phyloP scores from a whole-genome alignment of 2,329 filamentous ascomycete species.

The Paecilomyces variotii region DNA sequence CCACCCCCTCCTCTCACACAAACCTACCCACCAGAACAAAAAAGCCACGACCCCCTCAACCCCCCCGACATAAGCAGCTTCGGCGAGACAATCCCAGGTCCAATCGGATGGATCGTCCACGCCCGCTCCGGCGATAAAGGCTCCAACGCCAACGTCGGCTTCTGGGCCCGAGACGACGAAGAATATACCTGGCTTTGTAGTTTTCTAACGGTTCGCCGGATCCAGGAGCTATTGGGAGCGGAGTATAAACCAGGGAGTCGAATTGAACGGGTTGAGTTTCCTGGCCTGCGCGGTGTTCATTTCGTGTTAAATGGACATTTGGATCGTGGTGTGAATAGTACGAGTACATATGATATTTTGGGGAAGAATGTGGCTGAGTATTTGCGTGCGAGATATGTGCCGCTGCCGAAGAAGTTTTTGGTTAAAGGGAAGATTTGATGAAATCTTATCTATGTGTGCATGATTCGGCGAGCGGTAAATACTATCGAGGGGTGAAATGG shows the following conservation, averaged over 20 bases:
- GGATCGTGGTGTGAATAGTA: not conserved
- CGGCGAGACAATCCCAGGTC: constrained; percentile 17
- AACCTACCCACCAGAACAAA: constrained; percentile 11
- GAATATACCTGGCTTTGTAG: constrained; percentile 38
- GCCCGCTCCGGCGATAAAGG: constrained; percentile 39
- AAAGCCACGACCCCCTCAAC: constrained; percentile 11
- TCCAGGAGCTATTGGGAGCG: constrained; percentile 8
- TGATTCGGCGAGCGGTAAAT: too few species aligned
- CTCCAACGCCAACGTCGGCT: constrained; percentile 38
- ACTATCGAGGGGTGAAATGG: too few species aligned
- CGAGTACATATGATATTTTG: not conserved
- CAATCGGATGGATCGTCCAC: constrained; percentile 27
- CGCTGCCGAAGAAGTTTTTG: not conserved
- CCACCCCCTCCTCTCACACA: constrained; percentile 11
- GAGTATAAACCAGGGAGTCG: constrained; percentile 3
- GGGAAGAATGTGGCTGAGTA: not conserved
- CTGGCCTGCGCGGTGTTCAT: not conserved
- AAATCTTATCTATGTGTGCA: too few species aligned
- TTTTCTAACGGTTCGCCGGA: constrained; percentile 2
- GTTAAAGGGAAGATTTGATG: too few species aligned
- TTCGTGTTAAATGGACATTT: not conserved
- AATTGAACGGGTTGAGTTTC: constrained; percentile 9
- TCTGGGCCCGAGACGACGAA: constrained; percentile 35
- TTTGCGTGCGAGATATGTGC: not conserved
- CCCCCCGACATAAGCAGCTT: constrained; percentile 10